Percentiles rank a stretch among this genome's conserved stretches.
phyloP scores from a whole-genome alignment of 306 rosid species.

The Rubus idaeus region DNA sequence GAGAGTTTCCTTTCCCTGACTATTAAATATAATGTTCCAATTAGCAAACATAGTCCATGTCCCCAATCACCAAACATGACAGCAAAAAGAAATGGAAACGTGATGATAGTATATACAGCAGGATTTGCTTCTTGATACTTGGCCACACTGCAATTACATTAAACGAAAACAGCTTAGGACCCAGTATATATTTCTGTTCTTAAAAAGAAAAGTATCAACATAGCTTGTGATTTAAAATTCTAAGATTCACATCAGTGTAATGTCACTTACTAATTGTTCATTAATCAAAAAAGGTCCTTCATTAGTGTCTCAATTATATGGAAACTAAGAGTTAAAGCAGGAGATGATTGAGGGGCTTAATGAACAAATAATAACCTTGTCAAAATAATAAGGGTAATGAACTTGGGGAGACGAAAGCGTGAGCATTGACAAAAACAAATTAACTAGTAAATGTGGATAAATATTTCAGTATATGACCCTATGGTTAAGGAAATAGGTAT shows the following conservation, averaged over 20 bases:
- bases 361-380: background rate
- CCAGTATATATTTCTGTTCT: background rate
- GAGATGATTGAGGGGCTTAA: background rate
- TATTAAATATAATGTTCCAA: constrained; percentile 70
- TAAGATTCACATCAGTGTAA: background rate
- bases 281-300: background rate
- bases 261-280: background rate
- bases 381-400: background rate
- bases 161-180: constrained; percentile 21
- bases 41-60: constrained; percentile 90
- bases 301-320: background rate
- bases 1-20: constrained; percentile 77
- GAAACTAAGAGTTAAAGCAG: background rate
- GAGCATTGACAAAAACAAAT: background rate
- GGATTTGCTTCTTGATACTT: constrained; percentile 99
- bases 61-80: constrained; percentile 99
- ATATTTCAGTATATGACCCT: background rate
- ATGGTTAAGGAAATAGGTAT: background rate
- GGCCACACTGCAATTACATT: constrained; percentile 74
- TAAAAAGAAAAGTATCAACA: background rate
- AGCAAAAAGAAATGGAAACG: constrained; percentile 98
- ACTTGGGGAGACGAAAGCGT: background rate
- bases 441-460: background rate
- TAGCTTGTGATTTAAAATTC: background rate
- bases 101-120: constrained; percentile 74